Evolutionary conservation across 1,139 yeast genomes (phyloP).

Genomic region (Arxiozyma heterogenica): DNA sequence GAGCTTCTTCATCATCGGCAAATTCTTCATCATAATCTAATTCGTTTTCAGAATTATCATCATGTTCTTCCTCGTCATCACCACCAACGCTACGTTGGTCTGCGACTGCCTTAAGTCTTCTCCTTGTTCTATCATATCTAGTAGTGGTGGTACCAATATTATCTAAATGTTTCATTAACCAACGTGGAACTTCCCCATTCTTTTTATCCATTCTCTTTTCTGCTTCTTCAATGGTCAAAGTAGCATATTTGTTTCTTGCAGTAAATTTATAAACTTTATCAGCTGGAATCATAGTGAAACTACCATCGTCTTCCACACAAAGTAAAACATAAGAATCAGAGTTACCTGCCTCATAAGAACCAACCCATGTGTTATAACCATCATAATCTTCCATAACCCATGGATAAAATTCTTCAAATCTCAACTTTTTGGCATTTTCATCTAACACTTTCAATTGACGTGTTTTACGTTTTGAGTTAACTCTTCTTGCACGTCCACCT

Average conservation of each 20-base stretch:
- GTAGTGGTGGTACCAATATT: conserved; percentile 45
- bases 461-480: conserved; percentile 69
- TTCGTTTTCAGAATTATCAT: conserved; percentile 80
- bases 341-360: conserved; percentile 90
- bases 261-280: conserved; percentile 91
- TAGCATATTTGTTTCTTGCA: conserved; percentile 86
- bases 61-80: conserved; percentile 38
- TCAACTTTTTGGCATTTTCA: conserved; percentile 68
- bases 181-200: conserved; percentile 68
- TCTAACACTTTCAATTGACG: conserved; percentile 73
- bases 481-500: conserved; percentile 66
- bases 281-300: conserved; percentile 85
- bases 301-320: conserved; percentile 75
- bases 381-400: conserved; percentile 98
- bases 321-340: conserved; percentile 79
- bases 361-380: conserved; percentile 89
- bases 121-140: conserved; percentile 37
- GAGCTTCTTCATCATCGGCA: conserved; percentile 98
- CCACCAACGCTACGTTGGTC: conserved; percentile 32
- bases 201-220: conserved; percentile 88
- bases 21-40: conserved; percentile 93
- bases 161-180: conserved; percentile 90
- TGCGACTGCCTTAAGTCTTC: conserved; percentile 51
- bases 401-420: conserved; percentile 94
- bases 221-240: conserved; percentile 91